Evolutionary conservation across 345 rosid species (phyloP).

Genomic region (Dipteronia dyeriana): DNA sequence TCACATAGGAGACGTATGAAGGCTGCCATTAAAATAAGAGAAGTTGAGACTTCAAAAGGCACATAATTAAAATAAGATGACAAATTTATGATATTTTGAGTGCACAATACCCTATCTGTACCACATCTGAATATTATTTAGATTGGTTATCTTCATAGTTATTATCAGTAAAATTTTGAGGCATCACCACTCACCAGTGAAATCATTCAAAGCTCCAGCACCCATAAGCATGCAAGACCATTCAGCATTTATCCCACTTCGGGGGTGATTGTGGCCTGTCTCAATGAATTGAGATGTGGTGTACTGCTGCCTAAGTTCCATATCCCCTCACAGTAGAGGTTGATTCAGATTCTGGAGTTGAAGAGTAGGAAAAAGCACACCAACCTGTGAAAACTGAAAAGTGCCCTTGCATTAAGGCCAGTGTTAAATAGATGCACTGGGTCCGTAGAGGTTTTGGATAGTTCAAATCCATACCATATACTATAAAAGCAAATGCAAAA

Average conservation of each 20-base stretch:
- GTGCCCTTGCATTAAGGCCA: background rate
- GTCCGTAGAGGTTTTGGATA: background rate
- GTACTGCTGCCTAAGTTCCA: constrained; percentile 25
- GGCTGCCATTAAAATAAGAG: background rate
- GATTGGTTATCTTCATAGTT: background rate
- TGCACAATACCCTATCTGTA: background rate
- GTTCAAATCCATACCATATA: background rate
- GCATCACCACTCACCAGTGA: background rate
- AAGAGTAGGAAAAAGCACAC: constrained; percentile 1
- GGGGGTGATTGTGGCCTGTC: constrained; percentile 20
- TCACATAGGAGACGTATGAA: background rate
- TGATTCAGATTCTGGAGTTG: constrained; percentile 2
- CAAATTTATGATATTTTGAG: background rate
- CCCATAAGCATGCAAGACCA: constrained; percentile 8
- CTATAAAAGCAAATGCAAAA: background rate
- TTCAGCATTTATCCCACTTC: constrained; percentile 9
- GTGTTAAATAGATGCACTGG: background rate
- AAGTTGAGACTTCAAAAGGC: background rate
- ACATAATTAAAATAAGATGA: background rate
- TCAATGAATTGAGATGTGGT: constrained; percentile 15
- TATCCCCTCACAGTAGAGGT: constrained; percentile 7
- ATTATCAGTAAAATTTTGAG: background rate
- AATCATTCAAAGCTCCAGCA: constrained; percentile 10
- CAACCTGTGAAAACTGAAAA: constrained; percentile 10
- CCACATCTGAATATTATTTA: background rate